Evolutionary conservation across 805 yeast genomes (phyloP).

Genomic region (Zygoascus flipseniorum): DNA sequence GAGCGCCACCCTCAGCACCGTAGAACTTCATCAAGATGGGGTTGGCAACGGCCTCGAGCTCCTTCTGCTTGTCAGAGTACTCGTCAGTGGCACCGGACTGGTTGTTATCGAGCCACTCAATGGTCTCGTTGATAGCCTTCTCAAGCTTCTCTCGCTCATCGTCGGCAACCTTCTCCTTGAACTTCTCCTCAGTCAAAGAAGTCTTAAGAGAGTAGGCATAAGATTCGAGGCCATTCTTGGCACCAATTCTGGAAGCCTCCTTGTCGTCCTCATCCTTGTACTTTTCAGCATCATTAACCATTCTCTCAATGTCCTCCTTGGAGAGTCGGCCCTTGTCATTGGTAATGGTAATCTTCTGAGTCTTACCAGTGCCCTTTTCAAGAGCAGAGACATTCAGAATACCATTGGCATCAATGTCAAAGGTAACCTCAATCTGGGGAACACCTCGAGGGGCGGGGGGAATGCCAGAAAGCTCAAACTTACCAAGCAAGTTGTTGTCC

Average conservation of each 20-base stretch:
- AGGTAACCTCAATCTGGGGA: conserved; percentile 96
- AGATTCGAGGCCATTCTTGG: conserved; percentile 93
- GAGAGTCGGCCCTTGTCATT: conserved; percentile 98
- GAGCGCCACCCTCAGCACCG: conserved; percentile 66
- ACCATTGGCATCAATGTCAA: conserved; percentile 96
- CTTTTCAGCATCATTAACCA: conserved; percentile 97
- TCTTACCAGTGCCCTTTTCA: conserved; percentile 98
- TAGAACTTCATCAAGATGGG: conserved; percentile 96
- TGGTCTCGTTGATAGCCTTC: conserved; percentile 77
- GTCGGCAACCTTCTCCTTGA: conserved; percentile 69
- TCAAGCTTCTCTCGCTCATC: conserved; percentile 60
- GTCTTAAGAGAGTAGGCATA: conserved; percentile 90
- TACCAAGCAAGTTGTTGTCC: conserved; percentile 95
- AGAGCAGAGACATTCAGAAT: conserved; percentile 92
- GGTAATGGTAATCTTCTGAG: conserved; percentile 94
- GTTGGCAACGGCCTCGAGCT: conserved; percentile 88
- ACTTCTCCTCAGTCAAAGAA: conserved; percentile 62
- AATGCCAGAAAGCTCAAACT: conserved; percentile 91
- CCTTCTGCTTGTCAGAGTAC: conserved; percentile 88
- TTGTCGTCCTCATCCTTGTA: conserved; percentile 93
- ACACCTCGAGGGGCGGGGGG: conserved; percentile 99
- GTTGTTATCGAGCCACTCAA: conserved; percentile 87
- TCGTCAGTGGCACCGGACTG: conserved; percentile 91
- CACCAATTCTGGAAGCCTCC: conserved; percentile 86
- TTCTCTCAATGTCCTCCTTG: conserved; percentile 94